phyloP scores from a whole-genome alignment of 306 rosid genomes.

The Adenanthera pavonina region DNA sequence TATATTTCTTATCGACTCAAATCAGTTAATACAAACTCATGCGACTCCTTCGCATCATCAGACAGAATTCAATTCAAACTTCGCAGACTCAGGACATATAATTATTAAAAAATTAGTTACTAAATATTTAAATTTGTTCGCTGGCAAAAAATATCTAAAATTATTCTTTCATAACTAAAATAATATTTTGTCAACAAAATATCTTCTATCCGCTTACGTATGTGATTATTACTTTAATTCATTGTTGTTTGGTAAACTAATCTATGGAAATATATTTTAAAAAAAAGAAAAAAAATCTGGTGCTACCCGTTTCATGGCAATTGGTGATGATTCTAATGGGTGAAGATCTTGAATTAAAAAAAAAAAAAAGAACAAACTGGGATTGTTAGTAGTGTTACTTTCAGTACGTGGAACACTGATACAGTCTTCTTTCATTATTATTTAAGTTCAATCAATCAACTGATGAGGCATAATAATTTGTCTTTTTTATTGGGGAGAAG shows the following conservation, averaged over 20 bases:
- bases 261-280: background rate
- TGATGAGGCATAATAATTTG: background rate
- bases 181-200: background rate
- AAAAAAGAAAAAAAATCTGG: background rate
- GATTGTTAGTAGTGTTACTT: background rate
- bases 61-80: too few relatives aligned
- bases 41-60: too few relatives aligned
- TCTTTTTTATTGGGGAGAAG: too few relatives aligned
- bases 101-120: too few relatives aligned
- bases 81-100: too few relatives aligned
- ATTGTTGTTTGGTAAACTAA: background rate
- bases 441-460: slow-evolving; percentile 30
- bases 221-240: background rate
- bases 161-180: background rate
- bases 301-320: background rate
- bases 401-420: background rate
- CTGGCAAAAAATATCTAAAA: too few relatives aligned
- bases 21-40: too few relatives aligned
- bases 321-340: background rate
- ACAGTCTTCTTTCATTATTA: background rate
- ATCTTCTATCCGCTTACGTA: background rate
- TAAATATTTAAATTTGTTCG: too few relatives aligned
- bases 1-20: too few relatives aligned
- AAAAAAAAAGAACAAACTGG: background rate
- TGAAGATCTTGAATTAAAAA: background rate